A percentile compares a stretch with the other conserved stretches of the same genome.
These are phyloP conservation scores for Pachyrhizus erosus DNA, from an alignment of 306 rosid species.

Conservation along the genomic window DNA sequence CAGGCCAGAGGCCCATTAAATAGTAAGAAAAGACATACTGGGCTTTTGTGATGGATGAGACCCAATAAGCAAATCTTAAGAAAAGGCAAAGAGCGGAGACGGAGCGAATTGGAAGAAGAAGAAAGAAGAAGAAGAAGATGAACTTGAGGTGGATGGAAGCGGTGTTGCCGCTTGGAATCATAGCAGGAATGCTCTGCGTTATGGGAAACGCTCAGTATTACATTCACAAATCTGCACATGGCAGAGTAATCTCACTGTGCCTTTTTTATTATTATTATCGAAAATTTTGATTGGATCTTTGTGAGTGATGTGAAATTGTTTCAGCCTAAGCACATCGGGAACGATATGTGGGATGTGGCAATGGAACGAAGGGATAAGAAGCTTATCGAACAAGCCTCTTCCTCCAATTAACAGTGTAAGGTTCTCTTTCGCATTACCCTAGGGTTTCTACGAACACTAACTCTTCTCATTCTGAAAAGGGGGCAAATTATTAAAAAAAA, in stretches of 20 bases:
- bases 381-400: slow-evolving; percentile 62
- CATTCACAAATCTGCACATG: slow-evolving; percentile 88
- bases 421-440: neutral
- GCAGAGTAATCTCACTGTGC: slow-evolving; percentile 55
- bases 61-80: neutral
- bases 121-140: slow-evolving; percentile 43
- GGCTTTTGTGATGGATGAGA: neutral
- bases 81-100: neutral
- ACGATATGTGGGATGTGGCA: slow-evolving; percentile 95
- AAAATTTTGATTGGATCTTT: neutral
- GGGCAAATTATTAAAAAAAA: neutral
- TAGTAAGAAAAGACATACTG: neutral
- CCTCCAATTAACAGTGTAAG: slow-evolving; percentile 40
- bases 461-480: neutral
- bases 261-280: neutral
- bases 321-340: slow-evolving; percentile 94
- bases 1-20: neutral
- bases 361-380: slow-evolving; percentile 97
- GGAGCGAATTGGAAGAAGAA: neutral
- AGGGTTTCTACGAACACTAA: neutral
- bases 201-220: slow-evolving; percentile 90
- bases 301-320: neutral
- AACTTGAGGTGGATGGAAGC: slow-evolving; percentile 77
- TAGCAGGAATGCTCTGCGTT: slow-evolving; percentile 88
- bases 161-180: slow-evolving; percentile 79